Percentiles rank a stretch among this genome's conserved stretches.
Evolutionary conservation across 306 rosid species (phyloP).

Genomic region (Cucumis cinereus): DNA sequence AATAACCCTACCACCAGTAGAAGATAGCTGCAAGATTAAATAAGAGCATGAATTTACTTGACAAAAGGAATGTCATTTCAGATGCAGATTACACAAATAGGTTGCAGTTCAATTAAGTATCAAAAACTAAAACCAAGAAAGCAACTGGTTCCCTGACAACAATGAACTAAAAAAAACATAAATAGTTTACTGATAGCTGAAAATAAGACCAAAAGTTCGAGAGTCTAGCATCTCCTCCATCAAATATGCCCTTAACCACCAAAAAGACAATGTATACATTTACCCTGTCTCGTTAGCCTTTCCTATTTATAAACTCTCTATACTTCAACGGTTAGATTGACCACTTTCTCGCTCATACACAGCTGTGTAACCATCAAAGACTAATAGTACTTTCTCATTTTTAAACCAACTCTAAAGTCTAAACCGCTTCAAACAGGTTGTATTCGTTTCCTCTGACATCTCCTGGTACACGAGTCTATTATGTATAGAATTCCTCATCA

Average conservation of each 20-base stretch:
- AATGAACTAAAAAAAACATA: not conserved
- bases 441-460: not conserved
- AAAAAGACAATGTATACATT: not conserved
- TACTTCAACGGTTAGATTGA: not conserved
- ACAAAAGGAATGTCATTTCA: not conserved
- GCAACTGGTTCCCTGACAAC: not conserved
- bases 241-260: not conserved
- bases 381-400: not conserved
- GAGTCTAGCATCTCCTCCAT: not conserved
- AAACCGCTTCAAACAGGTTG: not conserved
- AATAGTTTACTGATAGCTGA: not conserved
- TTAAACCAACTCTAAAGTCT: not conserved
- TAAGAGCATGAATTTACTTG: not conserved
- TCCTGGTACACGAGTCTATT: not conserved
- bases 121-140: not conserved
- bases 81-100: not conserved
- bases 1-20: constrained; percentile 89
- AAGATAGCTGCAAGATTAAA: constrained; percentile 54
- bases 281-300: not conserved
- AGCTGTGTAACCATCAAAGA: not conserved
- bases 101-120: not conserved
- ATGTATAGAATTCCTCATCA: not conserved
- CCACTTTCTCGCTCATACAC: not conserved
- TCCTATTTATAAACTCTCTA: not conserved
- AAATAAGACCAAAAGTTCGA: not conserved